A percentile compares a stretch with the other conserved stretches of the same genome.
Conservation (phyloP, 2,329 filamentous ascomycete genomes). For the Scedosporium dehoogii region DNA sequence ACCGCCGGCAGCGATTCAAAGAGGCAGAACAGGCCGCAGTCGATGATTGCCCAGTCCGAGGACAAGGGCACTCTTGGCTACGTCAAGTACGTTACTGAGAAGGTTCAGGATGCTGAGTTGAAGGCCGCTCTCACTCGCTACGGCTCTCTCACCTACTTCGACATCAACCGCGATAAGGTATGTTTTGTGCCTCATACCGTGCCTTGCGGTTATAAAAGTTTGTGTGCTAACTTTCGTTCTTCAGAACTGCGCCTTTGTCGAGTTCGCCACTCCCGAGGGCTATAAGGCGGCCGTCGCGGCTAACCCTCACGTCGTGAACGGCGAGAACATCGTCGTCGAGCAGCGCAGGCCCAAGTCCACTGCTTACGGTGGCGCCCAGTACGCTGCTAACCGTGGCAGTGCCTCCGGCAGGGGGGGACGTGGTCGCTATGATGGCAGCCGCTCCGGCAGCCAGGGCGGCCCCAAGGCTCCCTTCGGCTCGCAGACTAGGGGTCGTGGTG, state of each 20-base stretch:
- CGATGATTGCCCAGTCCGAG: conserved; percentile 51
- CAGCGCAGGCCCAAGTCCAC: conserved; percentile 71
- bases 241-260: conserved; percentile 93
- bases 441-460: conserved; percentile 48
- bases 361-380: conserved; percentile 61
- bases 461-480: conserved; percentile 63
- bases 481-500: conserved; percentile 41
- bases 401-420: conserved; percentile 55
- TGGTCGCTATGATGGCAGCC: conserved; percentile 51
- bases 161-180: conserved; percentile 78
- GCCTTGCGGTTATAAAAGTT: neutral
- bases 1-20: conserved; percentile 77
- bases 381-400: conserved; percentile 51
- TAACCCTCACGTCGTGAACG: conserved; percentile 79
- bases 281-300: conserved; percentile 75
- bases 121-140: conserved; percentile 61
- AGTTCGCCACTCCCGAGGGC: conserved; percentile 71
- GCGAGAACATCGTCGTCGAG: conserved; percentile 77
- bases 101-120: conserved; percentile 67
- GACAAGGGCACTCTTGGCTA: conserved; percentile 76
- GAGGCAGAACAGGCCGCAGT: conserved; percentile 67
- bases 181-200: conserved; percentile 11
- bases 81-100: conserved; percentile 91
- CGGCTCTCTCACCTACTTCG: conserved; percentile 62
- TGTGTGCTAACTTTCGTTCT: neutral